A percentile compares a stretch with the other conserved stretches of the same genome.
Conservation (phyloP, 1,139 yeast species). For the Saccharomyces hybrid region DNA sequence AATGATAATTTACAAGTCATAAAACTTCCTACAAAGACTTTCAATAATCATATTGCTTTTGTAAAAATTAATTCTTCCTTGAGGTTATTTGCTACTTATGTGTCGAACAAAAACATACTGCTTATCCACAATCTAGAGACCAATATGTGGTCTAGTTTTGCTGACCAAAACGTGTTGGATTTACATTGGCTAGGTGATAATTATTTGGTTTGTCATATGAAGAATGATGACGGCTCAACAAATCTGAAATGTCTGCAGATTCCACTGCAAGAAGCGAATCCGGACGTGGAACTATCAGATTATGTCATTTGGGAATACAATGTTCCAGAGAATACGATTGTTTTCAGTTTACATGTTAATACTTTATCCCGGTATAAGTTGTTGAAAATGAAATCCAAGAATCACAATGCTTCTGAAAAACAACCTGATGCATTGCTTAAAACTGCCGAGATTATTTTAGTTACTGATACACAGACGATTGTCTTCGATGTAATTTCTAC, state of each 20-base stretch:
- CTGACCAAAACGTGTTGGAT: slow-evolving; percentile 20
- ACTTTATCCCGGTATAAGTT: slow-evolving; percentile 20
- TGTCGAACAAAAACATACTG: slow-evolving; percentile 27
- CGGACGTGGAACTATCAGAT: slow-evolving; percentile 14
- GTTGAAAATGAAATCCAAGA: slow-evolving; percentile 20
- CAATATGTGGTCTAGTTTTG: slow-evolving; percentile 24
- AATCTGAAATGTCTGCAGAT: slow-evolving; percentile 22
- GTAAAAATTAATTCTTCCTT: slow-evolving; percentile 20
- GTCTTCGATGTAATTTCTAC: slow-evolving; percentile 25
- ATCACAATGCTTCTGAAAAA: slow-evolving; percentile 9
- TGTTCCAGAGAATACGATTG: slow-evolving; percentile 11
- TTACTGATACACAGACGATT: slow-evolving; percentile 12
- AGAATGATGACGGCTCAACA: slow-evolving; percentile 18
- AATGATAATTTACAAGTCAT: slow-evolving; percentile 19
- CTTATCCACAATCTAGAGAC: slow-evolving; percentile 25
- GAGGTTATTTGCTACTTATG: slow-evolving; percentile 23
- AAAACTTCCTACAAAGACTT: slow-evolving; percentile 27
- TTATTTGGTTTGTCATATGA: slow-evolving; percentile 24
- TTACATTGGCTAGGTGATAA: slow-evolving; percentile 30
- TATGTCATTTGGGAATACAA: slow-evolving; percentile 25
- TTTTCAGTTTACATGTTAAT: slow-evolving; percentile 19
- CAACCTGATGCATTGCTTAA: slow-evolving; percentile 18
- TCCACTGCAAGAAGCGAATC: slow-evolving; percentile 18
- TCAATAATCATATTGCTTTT: slow-evolving; percentile 24
- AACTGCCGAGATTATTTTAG: slow-evolving; percentile 25